Percentiles rank a stretch among this genome's conserved stretches.
Evolutionary conservation across 257 asterid genomes (phyloP).

Genomic region (Haberlea rhodopensis): DNA sequence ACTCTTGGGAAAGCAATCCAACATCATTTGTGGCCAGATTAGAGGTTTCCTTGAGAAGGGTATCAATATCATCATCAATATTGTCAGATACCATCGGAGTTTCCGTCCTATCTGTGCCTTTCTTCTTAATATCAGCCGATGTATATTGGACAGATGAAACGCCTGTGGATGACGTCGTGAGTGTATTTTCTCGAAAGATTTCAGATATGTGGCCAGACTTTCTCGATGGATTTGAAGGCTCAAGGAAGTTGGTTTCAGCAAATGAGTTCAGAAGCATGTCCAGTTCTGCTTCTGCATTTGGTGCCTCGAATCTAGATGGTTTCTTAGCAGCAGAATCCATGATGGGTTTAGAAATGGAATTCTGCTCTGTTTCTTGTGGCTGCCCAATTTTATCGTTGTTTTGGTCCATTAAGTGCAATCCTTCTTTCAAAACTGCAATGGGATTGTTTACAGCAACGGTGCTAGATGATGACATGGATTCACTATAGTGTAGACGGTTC

Average conservation of each 20-base stretch:
- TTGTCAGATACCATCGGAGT: conserved; percentile 9
- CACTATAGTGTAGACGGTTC: conserved; percentile 21
- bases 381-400: conserved; percentile 23
- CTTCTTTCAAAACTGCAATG: conserved; percentile 26
- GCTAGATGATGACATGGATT: conserved; percentile 19
- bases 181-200: conserved; percentile 9
- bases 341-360: conserved; percentile 20
- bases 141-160: conserved; percentile 23
- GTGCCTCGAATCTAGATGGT: conserved; percentile 41
- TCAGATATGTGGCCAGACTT: conserved; percentile 10
- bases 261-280: conserved; percentile 81
- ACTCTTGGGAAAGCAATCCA: conserved; percentile 5
- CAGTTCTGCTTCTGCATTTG: conserved; percentile 73
- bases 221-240: conserved; percentile 23
- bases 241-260: conserved; percentile 35
- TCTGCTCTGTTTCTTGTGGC: conserved; percentile 16
- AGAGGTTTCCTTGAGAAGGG: conserved; percentile 55
- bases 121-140: conserved; percentile 25
- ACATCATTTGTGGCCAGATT: conserved; percentile 19
- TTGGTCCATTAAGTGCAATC: conserved; percentile 21
- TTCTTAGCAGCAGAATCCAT: conserved; percentile 30
- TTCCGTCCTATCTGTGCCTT: conserved; percentile 23
- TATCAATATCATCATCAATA: conserved; percentile 50
- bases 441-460: conserved; percentile 14
- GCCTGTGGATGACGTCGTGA: conserved; percentile 15